Percentiles rank a stretch among this genome's conserved stretches.
Conservation (phyloP, 2,329 filamentous ascomycete genomes). For the Aspergillus candidus region DNA sequence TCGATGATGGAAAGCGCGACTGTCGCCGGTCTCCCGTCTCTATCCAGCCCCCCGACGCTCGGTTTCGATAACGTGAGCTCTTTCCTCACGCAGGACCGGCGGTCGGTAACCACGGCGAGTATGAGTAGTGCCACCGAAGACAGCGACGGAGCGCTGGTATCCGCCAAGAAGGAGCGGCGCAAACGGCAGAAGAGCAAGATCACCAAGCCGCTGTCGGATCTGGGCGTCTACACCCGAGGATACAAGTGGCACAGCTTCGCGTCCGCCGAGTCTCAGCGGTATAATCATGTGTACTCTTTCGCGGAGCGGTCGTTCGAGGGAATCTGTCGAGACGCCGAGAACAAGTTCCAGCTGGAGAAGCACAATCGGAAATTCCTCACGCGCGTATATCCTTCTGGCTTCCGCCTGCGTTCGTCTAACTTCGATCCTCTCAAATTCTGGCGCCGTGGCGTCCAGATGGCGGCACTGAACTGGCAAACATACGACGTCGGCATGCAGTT, state of each 20-base stretch:
- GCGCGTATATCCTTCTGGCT: conserved; percentile 84
- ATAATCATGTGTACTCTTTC: conserved; percentile 94
- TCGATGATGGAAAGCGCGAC: conserved; percentile 53
- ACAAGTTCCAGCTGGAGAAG: conserved; percentile 71
- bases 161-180: conserved; percentile 53
- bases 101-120: conserved; percentile 50
- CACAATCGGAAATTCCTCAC: conserved; percentile 92
- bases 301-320: conserved; percentile 82
- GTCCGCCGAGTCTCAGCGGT: conserved; percentile 69
- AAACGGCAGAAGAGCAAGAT: conserved; percentile 74
- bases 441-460: conserved; percentile 96
- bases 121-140: conserved; percentile 64
- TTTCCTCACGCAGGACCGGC: conserved; percentile 46
- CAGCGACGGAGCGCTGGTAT: conserved; percentile 56
- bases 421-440: conserved; percentile 92
- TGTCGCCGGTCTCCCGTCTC: conserved; percentile 43
- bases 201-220: conserved; percentile 69
- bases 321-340: conserved; percentile 67
- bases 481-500: conserved; percentile 94
- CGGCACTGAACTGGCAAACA: conserved; percentile 95
- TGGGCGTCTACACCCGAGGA: conserved; percentile 72
- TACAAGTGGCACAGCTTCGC: conserved; percentile 83
- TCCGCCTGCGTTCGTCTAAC: conserved; percentile 80
- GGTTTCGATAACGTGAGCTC: conserved; percentile 41
- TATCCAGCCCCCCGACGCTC: conserved; percentile 50